A percentile compares a stretch with the other conserved stretches of the same genome.
These are phyloP conservation scores for Backusella sp. DNA, from an alignment of 192 early-diverging fungal genomes.

Conservation along the genomic window DNA sequence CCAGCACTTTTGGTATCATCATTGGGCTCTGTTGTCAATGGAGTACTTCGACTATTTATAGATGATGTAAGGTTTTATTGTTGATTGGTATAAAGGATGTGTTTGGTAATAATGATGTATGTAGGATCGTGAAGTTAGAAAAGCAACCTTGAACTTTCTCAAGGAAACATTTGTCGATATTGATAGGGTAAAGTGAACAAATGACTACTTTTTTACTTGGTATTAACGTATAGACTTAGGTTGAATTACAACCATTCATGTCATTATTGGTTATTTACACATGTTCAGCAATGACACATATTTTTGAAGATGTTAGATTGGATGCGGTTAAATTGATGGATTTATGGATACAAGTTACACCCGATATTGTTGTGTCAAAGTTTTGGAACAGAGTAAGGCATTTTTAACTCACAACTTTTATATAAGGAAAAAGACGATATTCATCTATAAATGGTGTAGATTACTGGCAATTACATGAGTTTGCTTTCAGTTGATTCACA, in stretches of 20 bases:
- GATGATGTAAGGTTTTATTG: slow-evolving; percentile 45
- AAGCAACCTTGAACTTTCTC: slow-evolving; percentile 34
- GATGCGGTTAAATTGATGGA: slow-evolving; percentile 81
- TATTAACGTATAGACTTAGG: not conserved
- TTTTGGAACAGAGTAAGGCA: slow-evolving; percentile 66
- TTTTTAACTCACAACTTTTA: not conserved
- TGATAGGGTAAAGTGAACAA: slow-evolving; percentile 28
- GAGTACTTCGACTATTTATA: slow-evolving; percentile 44
- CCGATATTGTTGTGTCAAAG: slow-evolving; percentile 56
- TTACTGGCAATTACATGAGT: slow-evolving; percentile 64
- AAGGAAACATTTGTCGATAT: slow-evolving; percentile 30
- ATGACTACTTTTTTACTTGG: too few species aligned
- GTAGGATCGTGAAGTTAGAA: slow-evolving; percentile 43
- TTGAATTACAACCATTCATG: slow-evolving; percentile 75
- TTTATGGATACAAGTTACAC: slow-evolving; percentile 64
- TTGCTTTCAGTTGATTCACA: slow-evolving; percentile 57
- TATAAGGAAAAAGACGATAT: not conserved
- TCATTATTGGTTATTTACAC: slow-evolving; percentile 75
- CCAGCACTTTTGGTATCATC: slow-evolving; percentile 44
- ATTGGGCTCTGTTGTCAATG: slow-evolving; percentile 45
- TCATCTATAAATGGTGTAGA: slow-evolving; percentile 30
- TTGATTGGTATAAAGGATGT: not conserved
- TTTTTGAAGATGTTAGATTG: slow-evolving; percentile 79
- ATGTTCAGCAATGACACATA: slow-evolving; percentile 88
- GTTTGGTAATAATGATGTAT: not conserved